Evolutionary conservation across 2,329 filamentous ascomycete species (phyloP), one percentile per base, ranked within the genome.

Genomic region (Stagonosporopsis rhizophila): DNA sequence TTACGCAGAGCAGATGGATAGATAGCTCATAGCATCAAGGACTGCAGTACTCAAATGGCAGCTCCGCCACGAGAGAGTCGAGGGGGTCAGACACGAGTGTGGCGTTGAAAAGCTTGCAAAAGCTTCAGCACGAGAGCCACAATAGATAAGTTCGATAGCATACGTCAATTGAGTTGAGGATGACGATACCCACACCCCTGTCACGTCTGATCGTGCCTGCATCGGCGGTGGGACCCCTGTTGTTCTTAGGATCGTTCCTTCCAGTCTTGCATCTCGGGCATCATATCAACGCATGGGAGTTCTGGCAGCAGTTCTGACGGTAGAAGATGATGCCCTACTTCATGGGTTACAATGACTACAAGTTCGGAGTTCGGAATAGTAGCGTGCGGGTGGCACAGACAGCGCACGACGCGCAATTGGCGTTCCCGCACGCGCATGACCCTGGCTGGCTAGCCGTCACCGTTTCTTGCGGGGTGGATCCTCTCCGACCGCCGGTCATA

Each of bases 401-500:
- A 14, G 42, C 30, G 30, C 23, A 39, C n/a, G 42, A 39, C 32
- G 20, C 25, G 42, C 47, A 42, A 56, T 52, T 52, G 53, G 53
- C 53, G 53, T 48, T 56, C 42, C 47, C 42, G 47, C 42, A 32
- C 37, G 53, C 58, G 56, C 52, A 59, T 60, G 53, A 51, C 50
- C 49, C 48, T 46, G 38, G 38, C 52, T 46, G 52, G 52, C 55
- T 60, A 60, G 55, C 55, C 55, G 53, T 58, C 55, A 64, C 47
- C 47, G 47, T 51, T 40, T 41, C 53, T 44, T 56, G 61, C 57
- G 61, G 57, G 60, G 61, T 57, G 52, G 57, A 40, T 50, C 46
- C 28, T 39, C 34, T 39, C 35, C 34, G 46, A 46, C 9, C 22
- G 22, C 12, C 41, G 17, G 28, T 47, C 46, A 39, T 56, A 51